Conservation (phyloP, 805 yeast genomes). For the Candida schatavii region DNA sequence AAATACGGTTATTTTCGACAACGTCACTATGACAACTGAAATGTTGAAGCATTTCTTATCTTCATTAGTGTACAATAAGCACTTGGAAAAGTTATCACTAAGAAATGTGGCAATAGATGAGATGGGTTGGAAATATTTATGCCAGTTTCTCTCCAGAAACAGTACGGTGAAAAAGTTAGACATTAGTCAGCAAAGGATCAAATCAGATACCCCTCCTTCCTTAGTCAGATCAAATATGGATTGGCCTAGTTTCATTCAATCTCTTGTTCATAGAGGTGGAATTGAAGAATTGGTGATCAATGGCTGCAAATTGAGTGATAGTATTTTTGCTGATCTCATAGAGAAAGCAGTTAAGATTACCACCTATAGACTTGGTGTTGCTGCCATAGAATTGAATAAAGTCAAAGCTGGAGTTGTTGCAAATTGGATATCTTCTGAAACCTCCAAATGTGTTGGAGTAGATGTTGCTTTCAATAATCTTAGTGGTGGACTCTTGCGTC, state of each 20-base stretch:
- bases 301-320: constrained; percentile 49
- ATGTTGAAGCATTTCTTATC: constrained; percentile 51
- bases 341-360: constrained; percentile 37
- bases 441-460: constrained; percentile 50
- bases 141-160: constrained; percentile 46
- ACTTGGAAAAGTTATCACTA: constrained; percentile 50
- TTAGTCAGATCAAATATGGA: constrained; percentile 46
- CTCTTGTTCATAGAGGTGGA: constrained; percentile 47
- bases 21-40: constrained; percentile 52
- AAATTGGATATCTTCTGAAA: constrained; percentile 44
- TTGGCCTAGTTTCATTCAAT: constrained; percentile 48
- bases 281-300: constrained; percentile 58
- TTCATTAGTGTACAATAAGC: constrained; percentile 40
- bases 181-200: constrained; percentile 54
- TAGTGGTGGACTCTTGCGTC: constrained; percentile 43
- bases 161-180: constrained; percentile 48
- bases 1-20: constrained; percentile 54
- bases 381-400: constrained; percentile 46
- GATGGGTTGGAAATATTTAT: constrained; percentile 49
- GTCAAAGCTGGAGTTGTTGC: constrained; percentile 42
- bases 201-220: constrained; percentile 39
- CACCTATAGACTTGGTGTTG: constrained; percentile 53
- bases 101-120: constrained; percentile 55
- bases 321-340: constrained; percentile 39
- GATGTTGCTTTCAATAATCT: constrained; percentile 56